Evolutionary conservation across 2,329 filamentous ascomycete species (phyloP), one percentile per base, ranked within the genome.

Genomic region (Rutstroemia sp.): DNA sequence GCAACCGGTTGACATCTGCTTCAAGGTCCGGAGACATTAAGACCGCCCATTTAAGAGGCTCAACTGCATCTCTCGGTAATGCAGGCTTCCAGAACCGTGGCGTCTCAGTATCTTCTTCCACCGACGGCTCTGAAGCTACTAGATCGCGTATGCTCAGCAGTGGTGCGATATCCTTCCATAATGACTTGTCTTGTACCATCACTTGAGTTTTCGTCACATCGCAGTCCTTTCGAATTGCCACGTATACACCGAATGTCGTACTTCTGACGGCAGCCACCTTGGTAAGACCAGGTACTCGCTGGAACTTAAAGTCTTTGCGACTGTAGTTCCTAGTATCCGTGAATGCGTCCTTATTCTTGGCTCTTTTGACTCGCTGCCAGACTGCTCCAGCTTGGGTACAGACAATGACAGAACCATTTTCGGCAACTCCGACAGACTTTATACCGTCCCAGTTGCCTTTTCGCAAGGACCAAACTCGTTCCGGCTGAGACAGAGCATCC

Each of bases 351-450:
- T 95, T 95, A 50, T 87, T 84, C 61, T 92, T 95, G 25, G 81
- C 78, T 59, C 94, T 82, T 67, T 89, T 90, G 51, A 94, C 84
- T 57, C 92, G 86, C 63, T 86, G 86, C 92, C 92, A 99, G 0
- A 96, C 92, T 48, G 89, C 92, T 2, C 94, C 94, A 44, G 91
- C 92, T 58, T 91, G 81, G 0, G 94, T 99, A 62, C 90, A 92
- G 60, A 99, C 84, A 55, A 99, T 95, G 62, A 99, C 89, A 0
- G 92, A 95, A 2, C 92, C 94, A 70, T 97, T 88, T 68, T 96
- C 91, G 39, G 92, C 90, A 3, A 97, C 86, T 59, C 84, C 88
- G 2, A 95, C 89, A 58, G 96, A 96, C 53, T 82, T 82, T 30
- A 89, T 92, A 3, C 91, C 91, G 57, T 89, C 87, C 68, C 68